These are phyloP conservation scores for Plasmodium ovale DNA, from an alignment of 169 alveolate genomes.

Conservation along the genomic window DNA sequence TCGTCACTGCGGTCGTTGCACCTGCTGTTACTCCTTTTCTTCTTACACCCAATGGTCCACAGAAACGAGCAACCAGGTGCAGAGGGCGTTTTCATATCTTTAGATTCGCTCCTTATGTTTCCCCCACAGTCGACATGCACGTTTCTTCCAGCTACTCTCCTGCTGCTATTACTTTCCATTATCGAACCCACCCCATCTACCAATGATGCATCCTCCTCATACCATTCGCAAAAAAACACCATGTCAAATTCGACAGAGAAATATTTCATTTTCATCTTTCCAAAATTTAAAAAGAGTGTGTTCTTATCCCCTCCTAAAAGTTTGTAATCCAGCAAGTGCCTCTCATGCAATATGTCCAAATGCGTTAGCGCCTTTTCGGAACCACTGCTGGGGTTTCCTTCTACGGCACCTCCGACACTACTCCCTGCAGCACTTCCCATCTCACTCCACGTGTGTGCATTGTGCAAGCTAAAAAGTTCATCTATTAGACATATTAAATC, in stretches of 20 bases:
- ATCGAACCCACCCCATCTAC: background rate
- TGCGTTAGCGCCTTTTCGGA: background rate
- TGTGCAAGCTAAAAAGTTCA: constrained; percentile 40
- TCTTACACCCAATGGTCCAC: no score
- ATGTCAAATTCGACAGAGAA: constrained; percentile 44
- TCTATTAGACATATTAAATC: constrained; percentile 55
- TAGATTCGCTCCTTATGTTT: background rate
- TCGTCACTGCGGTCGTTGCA: background rate
- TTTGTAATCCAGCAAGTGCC: constrained; percentile 20
- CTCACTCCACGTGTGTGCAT: background rate
- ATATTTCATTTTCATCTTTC: constrained; percentile 50
- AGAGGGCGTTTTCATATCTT: background rate
- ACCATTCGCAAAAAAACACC: background rate
- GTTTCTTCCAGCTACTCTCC: background rate
- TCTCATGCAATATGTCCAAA: background rate
- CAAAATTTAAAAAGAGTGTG: constrained; percentile 17
- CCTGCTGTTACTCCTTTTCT: background rate
- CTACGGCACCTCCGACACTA: background rate
- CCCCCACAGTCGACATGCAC: no score
- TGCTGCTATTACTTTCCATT: background rate
- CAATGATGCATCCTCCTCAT: no score
- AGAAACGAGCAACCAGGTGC: no score
- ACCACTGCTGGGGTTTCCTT: background rate
- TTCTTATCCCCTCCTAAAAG: constrained; percentile 32
- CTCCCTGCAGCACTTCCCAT: background rate